Conservation (phyloP, 2,329 filamentous ascomycete genomes). For the Phaeosphaeriaceae sp. region DNA sequence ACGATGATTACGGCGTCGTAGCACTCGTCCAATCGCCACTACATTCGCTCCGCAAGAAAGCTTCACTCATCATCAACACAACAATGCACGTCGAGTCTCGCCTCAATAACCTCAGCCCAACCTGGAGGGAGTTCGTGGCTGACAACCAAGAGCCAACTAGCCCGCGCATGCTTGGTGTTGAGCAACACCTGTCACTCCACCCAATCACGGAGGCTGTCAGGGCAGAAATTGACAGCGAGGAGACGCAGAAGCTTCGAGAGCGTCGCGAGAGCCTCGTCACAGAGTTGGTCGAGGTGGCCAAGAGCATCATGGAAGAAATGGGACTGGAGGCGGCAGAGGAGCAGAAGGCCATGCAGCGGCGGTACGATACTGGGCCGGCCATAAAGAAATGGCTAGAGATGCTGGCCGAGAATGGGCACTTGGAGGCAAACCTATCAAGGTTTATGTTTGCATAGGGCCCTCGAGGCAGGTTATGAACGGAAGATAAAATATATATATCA, state of each 20-base stretch:
- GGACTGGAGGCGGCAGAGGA: slow-evolving; percentile 56
- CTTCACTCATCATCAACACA: slow-evolving; percentile 55
- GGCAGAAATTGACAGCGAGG: slow-evolving; percentile 27
- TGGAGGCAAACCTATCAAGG: slow-evolving; percentile 49
- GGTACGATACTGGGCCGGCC: slow-evolving; percentile 72
- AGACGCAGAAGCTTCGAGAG: slow-evolving; percentile 24
- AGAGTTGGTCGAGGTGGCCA: slow-evolving; percentile 39
- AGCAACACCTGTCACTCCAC: slow-evolving; percentile 19
- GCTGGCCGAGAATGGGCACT: slow-evolving; percentile 69
- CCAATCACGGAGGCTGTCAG: slow-evolving; percentile 15
- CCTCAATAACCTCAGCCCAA: slow-evolving; percentile 47
- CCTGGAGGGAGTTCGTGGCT: slow-evolving; percentile 52
- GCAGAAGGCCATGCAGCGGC: slow-evolving; percentile 60
- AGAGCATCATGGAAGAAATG: slow-evolving; percentile 57
- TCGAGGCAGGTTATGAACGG: no score
- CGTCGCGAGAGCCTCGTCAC: slow-evolving; percentile 20
- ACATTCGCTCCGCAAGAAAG: slow-evolving; percentile 51
- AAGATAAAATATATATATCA: no score
- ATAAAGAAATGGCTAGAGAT: slow-evolving; percentile 73
- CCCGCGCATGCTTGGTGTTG: slow-evolving; percentile 23
- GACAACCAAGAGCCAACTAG: slow-evolving; percentile 30
- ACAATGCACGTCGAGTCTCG: slow-evolving; percentile 49
- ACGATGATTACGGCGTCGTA: slow-evolving; percentile 77
- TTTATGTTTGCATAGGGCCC: slow-evolving; percentile 16
- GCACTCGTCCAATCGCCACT: slow-evolving; percentile 74